Conservation (phyloP, 2,329 filamentous ascomycete species). For the Fusarium tuaranense region DNA sequence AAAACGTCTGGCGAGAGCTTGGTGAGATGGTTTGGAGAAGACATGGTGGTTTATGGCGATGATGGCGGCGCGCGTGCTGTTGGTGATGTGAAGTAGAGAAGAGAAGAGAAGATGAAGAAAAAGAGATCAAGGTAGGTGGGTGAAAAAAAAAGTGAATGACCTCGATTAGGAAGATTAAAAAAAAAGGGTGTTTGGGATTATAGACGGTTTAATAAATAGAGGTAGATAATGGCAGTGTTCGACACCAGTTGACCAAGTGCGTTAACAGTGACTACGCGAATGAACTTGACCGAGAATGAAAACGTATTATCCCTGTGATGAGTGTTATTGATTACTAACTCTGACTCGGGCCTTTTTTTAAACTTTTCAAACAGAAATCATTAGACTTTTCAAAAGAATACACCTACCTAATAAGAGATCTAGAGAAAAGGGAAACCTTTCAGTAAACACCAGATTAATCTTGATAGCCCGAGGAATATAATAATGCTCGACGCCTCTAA, state of each 20-base stretch:
- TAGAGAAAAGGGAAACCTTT: too few relatives aligned
- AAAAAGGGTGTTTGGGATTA: not conserved
- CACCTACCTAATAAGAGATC: too few relatives aligned
- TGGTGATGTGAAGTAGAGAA: not conserved
- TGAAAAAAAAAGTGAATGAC: not conserved
- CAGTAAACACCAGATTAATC: too few relatives aligned
- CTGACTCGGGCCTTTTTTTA: too few relatives aligned
- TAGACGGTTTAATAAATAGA: not conserved
- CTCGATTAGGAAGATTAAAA: not conserved
- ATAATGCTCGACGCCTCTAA: too few relatives aligned
- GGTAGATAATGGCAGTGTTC: not conserved
- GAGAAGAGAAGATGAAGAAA: not conserved
- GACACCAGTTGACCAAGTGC: not conserved
- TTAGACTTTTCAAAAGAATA: too few relatives aligned
- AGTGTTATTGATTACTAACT: too few relatives aligned
- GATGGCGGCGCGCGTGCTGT: not conserved
- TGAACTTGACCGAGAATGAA: not conserved
- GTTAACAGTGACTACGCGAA: not conserved
- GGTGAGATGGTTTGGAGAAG: not conserved
- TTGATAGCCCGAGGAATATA: too few relatives aligned
- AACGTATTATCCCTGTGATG: not conserved
- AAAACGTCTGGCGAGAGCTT: not conserved
- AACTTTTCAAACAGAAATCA: too few relatives aligned
- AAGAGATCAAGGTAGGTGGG: not conserved
- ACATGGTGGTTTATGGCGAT: not conserved